Evolutionary conservation across 176 grass and related monocot species (phyloP), one percentile per base, ranked within the genome.

Genomic region (Eleusine indica): DNA sequence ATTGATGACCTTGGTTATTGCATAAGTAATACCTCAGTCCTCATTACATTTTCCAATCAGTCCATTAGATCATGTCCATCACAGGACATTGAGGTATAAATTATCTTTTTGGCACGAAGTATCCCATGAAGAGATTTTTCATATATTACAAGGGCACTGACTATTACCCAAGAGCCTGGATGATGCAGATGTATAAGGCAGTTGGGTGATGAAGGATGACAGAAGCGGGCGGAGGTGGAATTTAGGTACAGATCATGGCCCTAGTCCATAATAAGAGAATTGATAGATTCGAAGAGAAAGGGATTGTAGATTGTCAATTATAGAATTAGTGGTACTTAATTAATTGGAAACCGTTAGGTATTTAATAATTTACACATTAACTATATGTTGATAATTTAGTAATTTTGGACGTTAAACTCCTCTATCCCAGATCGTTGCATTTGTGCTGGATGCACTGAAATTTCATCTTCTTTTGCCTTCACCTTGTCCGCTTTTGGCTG

Each of bases 381-480:
- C 7, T 68, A 51, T 44, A 46, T 60, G 69, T 21, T 29, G 40
- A 37, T 35, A 44, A 4, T 61, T 57, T 68, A 62, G 29, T 80
- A 68, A 6, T 7, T 51, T 28, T 22, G 40, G 10, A 38, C 39
- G 66, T 22, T 68, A 44, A 19, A 75, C 18, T 71, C 22, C 9
- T 17, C 62, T 13, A n/a, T 25, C 4, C 35, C 35, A 44, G 15
- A 64, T 72, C 70, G 47, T 71, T 85, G 73, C 72, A 76, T 76
- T 14, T 65, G 47, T 63, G 47, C 71, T 25, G 25, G 57, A 32
- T 9, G 48, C 74, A 68, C 28, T 47, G 54, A 21, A 77, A 41
- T 58, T 40, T 25, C 15, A 68, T 68, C 56, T 56, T 86, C 78
- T 78, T 65, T 69, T 86, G 73, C 8, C 58, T 51, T 66, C 67